A percentile compares a stretch with the other conserved stretches of the same genome.
These are phyloP conservation scores for Blastobotrys malaysiensis DNA, from an alignment of 1,139 yeast genomes.

Conservation along the genomic window DNA sequence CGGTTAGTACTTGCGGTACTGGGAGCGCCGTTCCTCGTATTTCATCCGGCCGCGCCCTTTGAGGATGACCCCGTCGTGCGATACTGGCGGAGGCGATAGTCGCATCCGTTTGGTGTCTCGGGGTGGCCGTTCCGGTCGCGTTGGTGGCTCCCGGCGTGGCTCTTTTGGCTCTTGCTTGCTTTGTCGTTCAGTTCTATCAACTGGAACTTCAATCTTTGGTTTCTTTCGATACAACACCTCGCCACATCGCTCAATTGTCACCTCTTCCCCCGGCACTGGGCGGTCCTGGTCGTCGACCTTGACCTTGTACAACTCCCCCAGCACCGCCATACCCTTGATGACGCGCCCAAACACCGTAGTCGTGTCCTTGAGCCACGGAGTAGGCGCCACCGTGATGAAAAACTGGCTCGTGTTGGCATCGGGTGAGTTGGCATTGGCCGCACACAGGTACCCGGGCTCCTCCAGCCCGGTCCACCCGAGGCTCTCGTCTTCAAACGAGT, in stretches of 20 bases:
- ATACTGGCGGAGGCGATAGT: too few relatives aligned
- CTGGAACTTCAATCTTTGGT: not conserved
- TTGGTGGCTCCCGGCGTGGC: too few relatives aligned
- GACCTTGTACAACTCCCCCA: constrained; percentile 32
- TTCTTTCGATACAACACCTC: constrained; percentile 26
- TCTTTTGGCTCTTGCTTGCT: not conserved
- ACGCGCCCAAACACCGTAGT: constrained; percentile 68
- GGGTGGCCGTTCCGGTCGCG: too few relatives aligned
- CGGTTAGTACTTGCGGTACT: not conserved
- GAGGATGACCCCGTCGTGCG: constrained; percentile 15
- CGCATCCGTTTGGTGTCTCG: constrained; percentile 1
- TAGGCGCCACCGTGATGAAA: constrained; percentile 45
- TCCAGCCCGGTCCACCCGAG: constrained; percentile 30
- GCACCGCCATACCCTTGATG: constrained; percentile 61
- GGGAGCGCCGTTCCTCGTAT: constrained; percentile 19
- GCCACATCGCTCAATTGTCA: constrained; percentile 60
- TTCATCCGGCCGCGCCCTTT: constrained; percentile 32
- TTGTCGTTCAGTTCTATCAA: not conserved
- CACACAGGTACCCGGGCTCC: constrained; percentile 37
- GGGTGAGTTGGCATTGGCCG: constrained; percentile 49
- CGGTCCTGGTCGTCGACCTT: constrained; percentile 31
- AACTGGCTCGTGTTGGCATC: constrained; percentile 63
- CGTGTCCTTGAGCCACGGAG: constrained; percentile 48
- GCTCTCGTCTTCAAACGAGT: constrained; percentile 59
- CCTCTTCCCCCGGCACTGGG: constrained; percentile 39